Conservation (phyloP, 306 rosid genomes). For the Hippophae gyantsensis region DNA sequence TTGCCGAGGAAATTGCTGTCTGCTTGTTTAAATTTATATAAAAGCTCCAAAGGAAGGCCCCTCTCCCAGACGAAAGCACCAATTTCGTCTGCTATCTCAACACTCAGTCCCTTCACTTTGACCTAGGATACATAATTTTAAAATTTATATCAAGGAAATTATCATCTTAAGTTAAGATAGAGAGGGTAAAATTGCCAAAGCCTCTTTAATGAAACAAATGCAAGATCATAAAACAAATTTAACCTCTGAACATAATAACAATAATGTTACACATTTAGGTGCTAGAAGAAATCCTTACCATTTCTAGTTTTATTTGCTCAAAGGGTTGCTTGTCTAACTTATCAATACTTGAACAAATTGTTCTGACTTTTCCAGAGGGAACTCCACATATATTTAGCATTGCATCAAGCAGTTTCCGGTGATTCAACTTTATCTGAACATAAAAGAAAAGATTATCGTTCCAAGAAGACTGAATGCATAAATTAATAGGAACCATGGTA, state of each 20-base stretch:
- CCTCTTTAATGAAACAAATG: background rate
- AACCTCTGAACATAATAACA: background rate
- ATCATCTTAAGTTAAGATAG: background rate
- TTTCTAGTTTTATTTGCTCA: constrained; percentile 70
- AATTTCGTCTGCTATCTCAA: constrained; percentile 72
- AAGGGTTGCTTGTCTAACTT: constrained; percentile 87
- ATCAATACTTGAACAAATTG: constrained; percentile 93
- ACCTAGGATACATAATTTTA: constrained; percentile 42
- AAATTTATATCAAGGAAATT: constrained; percentile 4
- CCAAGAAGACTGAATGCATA: background rate
- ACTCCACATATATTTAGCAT: constrained; percentile 94
- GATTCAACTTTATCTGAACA: constrained; percentile 79
- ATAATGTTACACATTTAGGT: too few relatives aligned
- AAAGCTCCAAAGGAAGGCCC: constrained; percentile 67
- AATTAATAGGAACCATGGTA: too few relatives aligned
- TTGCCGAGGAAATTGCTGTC: constrained; percentile 52
- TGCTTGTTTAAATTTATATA: constrained; percentile 59
- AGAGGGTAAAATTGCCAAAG: too few relatives aligned
- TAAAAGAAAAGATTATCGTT: constrained; percentile 5
- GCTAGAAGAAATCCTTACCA: constrained; percentile 37
- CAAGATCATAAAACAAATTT: background rate
- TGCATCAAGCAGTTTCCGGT: constrained; percentile 78
- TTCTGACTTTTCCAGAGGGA: constrained; percentile 80
- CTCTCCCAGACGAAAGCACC: constrained; percentile 63
- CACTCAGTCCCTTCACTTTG: constrained; percentile 73